Evolutionary conservation across 805 yeast genomes (phyloP).

Genomic region (Suhomyces sp.): DNA sequence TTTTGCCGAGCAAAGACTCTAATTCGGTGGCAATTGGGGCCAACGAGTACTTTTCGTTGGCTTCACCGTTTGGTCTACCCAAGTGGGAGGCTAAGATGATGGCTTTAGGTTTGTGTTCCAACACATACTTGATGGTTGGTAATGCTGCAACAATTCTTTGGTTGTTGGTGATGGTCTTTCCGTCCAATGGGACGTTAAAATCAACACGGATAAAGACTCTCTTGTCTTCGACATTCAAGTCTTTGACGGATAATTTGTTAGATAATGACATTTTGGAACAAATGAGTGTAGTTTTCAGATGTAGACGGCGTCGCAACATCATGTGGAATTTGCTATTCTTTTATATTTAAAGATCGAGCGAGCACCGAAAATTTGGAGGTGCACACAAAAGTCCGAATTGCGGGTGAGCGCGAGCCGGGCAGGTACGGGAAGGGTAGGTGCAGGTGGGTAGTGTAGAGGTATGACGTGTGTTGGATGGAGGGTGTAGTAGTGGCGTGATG

Average conservation of each 20-base stretch:
- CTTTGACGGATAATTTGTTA: slow-evolving; percentile 89
- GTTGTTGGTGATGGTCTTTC: slow-evolving; percentile 95
- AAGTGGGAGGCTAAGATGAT: slow-evolving; percentile 93
- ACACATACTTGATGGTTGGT: slow-evolving; percentile 95
- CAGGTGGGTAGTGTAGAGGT: background rate
- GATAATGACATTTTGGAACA: slow-evolving; percentile 75
- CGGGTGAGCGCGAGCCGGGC: slow-evolving; percentile 4
- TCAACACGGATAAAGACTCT: slow-evolving; percentile 99
- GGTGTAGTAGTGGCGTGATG: slow-evolving; percentile 1
- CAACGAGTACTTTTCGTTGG: slow-evolving; percentile 79
- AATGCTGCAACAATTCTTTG: slow-evolving; percentile 99
- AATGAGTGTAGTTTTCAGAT: background rate
- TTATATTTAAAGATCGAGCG: background rate
- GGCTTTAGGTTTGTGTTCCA: slow-evolving; percentile 87
- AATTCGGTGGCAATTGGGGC: slow-evolving; percentile 93
- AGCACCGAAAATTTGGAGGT: background rate
- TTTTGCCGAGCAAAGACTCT: slow-evolving; percentile 62
- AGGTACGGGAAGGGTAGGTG: background rate
- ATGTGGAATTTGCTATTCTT: slow-evolving; percentile 5
- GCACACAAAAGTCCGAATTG: slow-evolving; percentile 4
- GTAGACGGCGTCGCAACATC: slow-evolving; percentile 12
- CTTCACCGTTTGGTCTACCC: slow-evolving; percentile 99
- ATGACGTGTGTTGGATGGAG: background rate
- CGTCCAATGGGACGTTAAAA: slow-evolving; percentile 93
- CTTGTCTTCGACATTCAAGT: slow-evolving; percentile 81